Conservation (phyloP, 306 rosid genomes). For the Cucurbita ficifolia region DNA sequence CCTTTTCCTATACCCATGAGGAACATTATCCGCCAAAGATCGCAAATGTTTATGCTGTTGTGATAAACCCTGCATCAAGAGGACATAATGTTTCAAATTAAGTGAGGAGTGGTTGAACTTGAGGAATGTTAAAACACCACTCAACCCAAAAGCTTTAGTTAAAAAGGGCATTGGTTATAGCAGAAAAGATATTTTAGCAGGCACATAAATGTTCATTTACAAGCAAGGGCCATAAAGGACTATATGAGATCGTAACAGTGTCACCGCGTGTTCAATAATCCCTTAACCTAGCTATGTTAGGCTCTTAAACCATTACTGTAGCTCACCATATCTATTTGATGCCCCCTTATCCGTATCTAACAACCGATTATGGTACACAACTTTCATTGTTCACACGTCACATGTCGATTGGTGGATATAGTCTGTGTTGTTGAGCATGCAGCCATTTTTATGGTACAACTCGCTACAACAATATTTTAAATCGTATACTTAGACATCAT, state of each 20-base stretch:
- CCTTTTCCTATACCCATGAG: constrained; percentile 67
- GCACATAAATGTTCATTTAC: too few relatives aligned
- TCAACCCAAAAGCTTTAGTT: neutral
- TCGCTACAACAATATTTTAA: neutral
- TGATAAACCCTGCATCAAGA: constrained; percentile 62
- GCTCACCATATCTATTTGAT: too few relatives aligned
- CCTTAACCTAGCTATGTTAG: too few relatives aligned
- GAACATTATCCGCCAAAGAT: constrained; percentile 73
- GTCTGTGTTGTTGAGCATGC: neutral
- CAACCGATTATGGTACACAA: neutral
- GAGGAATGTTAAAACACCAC: neutral
- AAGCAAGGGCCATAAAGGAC: too few relatives aligned
- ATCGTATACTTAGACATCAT: too few relatives aligned
- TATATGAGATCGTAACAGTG: too few relatives aligned
- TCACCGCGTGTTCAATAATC: too few relatives aligned
- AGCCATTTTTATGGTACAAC: neutral
- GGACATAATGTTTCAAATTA: neutral
- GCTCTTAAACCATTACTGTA: too few relatives aligned
- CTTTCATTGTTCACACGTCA: too few relatives aligned
- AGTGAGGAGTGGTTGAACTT: neutral
- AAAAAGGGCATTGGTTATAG: neutral
- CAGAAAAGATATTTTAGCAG: too few relatives aligned
- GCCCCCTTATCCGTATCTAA: neutral
- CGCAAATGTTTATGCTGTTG: constrained; percentile 81
- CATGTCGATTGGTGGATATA: too few relatives aligned